phyloP scores from a whole-genome alignment of 768 basidiomycete genomes.

The Trametes cinnabarina region DNA sequence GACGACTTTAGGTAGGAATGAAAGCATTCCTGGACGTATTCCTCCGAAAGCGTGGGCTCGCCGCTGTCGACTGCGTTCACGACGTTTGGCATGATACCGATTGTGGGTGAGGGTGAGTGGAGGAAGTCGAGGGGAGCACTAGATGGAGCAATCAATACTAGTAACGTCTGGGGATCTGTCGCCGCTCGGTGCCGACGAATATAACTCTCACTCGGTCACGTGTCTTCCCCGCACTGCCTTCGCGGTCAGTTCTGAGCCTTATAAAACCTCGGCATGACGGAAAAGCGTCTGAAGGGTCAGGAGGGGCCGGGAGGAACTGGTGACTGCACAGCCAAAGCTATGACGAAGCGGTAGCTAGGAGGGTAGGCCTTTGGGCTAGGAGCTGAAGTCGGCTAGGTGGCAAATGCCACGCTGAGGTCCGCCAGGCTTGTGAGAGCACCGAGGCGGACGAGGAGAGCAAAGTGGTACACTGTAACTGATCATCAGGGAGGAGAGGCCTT shows the following conservation, averaged over 20 bases:
- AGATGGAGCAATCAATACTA: too few relatives aligned
- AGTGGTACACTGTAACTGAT: too few relatives aligned
- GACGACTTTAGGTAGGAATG: constrained; percentile 82
- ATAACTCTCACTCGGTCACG: background rate
- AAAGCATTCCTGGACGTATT: constrained; percentile 72
- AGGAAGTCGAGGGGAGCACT: background rate
- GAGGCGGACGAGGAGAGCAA: too few relatives aligned
- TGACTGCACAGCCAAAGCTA: background rate
- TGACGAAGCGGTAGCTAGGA: background rate
- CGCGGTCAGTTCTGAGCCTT: background rate
- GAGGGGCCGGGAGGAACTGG: background rate
- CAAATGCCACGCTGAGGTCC: too few relatives aligned
- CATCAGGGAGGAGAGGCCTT: too few relatives aligned
- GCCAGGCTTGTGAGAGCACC: too few relatives aligned
- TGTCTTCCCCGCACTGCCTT: background rate
- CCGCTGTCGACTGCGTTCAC: constrained; percentile 20
- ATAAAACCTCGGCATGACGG: background rate
- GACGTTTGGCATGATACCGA: constrained; percentile 16
- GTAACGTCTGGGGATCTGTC: too few relatives aligned
- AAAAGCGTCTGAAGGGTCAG: background rate
- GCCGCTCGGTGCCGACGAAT: constrained; percentile 1
- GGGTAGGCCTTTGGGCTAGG: too few relatives aligned
- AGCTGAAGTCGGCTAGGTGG: too few relatives aligned
- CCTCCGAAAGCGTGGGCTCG: constrained; percentile 51
- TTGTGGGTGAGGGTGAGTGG: background rate